phyloP scores from a whole-genome alignment of 495 filamentous ascomycete genomes.

The Friedmanniomyces simplex region DNA sequence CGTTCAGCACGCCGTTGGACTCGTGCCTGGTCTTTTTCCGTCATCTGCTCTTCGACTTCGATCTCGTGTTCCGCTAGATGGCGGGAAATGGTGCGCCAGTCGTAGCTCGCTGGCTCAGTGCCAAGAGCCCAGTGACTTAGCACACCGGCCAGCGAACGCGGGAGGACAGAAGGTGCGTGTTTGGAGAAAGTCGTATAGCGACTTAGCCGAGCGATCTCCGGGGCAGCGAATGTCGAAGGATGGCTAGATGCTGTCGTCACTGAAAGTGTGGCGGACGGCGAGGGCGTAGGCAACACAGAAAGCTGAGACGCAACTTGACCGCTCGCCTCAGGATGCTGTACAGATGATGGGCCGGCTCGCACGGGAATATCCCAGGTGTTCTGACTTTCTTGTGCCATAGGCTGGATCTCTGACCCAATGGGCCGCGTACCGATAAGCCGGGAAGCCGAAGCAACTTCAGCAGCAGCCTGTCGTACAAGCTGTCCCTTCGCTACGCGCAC shows the following conservation, averaged over 20 bases:
- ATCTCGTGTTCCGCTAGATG: conserved; percentile 1
- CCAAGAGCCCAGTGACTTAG: conserved; percentile 18
- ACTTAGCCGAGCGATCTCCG: conserved; percentile 11
- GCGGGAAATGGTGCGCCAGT: conserved; percentile 12
- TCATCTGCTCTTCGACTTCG: conserved; percentile 15
- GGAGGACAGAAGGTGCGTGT: conserved; percentile 6
- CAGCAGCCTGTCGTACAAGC: background rate
- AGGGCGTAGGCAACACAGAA: conserved; percentile 13
- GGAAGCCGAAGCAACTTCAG: conserved; percentile 4
- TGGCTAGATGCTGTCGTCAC: conserved; percentile 8
- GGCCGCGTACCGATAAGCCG: conserved; percentile 6
- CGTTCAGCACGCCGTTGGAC: conserved; percentile 7
- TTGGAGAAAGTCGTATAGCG: conserved; percentile 14
- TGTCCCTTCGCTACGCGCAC: conserved; percentile 8
- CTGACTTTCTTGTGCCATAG: conserved; percentile 9
- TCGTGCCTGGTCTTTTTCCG: conserved; percentile 8
- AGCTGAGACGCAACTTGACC: background rate
- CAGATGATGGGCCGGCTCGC: background rate
- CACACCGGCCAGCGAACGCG: conserved; percentile 6
- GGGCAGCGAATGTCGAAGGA: background rate
- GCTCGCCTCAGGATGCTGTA: background rate
- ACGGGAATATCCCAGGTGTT: conserved; percentile 9
- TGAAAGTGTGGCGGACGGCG: conserved; percentile 15
- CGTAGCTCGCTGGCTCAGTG: conserved; percentile 17
- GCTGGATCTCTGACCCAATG: background rate